Evolutionary conservation across 1,139 yeast genomes (phyloP).

Genomic region (Hemisphaericaspora xylofermentans): DNA sequence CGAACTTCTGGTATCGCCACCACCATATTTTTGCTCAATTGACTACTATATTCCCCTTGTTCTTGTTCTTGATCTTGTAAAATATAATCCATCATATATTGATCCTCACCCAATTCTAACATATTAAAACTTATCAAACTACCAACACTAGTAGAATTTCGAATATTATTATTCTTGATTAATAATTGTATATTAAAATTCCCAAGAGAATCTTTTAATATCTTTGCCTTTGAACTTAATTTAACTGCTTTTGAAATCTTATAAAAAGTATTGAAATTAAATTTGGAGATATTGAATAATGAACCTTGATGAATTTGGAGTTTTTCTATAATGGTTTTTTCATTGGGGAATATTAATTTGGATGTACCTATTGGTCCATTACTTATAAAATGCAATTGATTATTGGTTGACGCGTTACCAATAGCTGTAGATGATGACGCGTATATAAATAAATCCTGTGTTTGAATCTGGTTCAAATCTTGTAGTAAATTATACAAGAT

Average conservation of each 20-base stretch:
- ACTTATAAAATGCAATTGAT: slow-evolving; percentile 55
- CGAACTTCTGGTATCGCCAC: background rate
- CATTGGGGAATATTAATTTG: slow-evolving; percentile 66
- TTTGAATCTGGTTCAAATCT: slow-evolving; percentile 65
- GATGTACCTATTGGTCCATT: slow-evolving; percentile 69
- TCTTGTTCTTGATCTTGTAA: slow-evolving; percentile 14
- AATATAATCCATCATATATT: slow-evolving; percentile 14
- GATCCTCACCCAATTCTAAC: slow-evolving; percentile 38
- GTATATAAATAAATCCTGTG: slow-evolving; percentile 58
- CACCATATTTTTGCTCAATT: background rate
- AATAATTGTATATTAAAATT: slow-evolving; percentile 49
- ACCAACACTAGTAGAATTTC: slow-evolving; percentile 47
- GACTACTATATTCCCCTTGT: slow-evolving; percentile 2
- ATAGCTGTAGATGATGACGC: slow-evolving; percentile 12
- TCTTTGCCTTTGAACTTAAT: slow-evolving; percentile 58
- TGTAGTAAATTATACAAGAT: slow-evolving; percentile 62
- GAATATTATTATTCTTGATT: slow-evolving; percentile 28
- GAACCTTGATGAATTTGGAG: slow-evolving; percentile 22
- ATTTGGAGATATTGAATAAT: slow-evolving; percentile 37
- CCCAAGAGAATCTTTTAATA: slow-evolving; percentile 58
- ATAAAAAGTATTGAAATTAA: slow-evolving; percentile 53
- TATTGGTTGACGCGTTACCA: slow-evolving; percentile 14
- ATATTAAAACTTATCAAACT: slow-evolving; percentile 63
- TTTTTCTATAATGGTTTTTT: slow-evolving; percentile 58
- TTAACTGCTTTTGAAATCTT: slow-evolving; percentile 55